A percentile compares a stretch with the other conserved stretches of the same genome.
Evolutionary conservation across 2,329 filamentous ascomycete species (phyloP).

Genomic region (Penicillium sp.): DNA sequence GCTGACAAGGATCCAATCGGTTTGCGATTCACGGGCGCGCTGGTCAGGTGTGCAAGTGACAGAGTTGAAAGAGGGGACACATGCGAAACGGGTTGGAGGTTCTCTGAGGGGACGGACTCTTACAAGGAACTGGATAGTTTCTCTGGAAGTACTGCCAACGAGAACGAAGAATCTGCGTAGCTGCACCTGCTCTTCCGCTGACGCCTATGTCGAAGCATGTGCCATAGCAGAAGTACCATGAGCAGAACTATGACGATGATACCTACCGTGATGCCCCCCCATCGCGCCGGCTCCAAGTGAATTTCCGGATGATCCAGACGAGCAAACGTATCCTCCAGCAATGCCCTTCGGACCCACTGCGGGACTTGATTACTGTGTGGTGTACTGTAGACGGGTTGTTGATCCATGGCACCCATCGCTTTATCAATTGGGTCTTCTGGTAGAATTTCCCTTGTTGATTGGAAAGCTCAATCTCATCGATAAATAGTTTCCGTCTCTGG

Average conservation of each 20-base stretch:
- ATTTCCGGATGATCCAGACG: neutral
- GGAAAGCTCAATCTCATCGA: neutral
- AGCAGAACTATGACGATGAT: conserved; percentile 39
- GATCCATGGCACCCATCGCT: too few species aligned
- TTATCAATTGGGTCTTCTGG: neutral
- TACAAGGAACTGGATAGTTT: conserved; percentile 6
- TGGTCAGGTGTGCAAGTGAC: neutral
- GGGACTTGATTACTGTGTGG: neutral
- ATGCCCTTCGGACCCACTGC: neutral
- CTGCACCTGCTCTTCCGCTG: neutral
- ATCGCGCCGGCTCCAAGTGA: conserved; percentile 27
- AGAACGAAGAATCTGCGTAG: neutral
- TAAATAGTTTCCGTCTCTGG: neutral
- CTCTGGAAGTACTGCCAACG: neutral
- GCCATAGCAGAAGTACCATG: conserved; percentile 19
- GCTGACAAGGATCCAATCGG: conserved; percentile 12
- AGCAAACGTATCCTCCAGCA: conserved; percentile 21
- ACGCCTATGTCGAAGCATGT: conserved; percentile 15
- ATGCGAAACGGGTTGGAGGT: neutral
- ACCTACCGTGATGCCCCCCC: conserved; percentile 34
- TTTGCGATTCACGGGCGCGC: conserved; percentile 11
- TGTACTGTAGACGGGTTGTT: neutral
- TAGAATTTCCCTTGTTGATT: neutral
- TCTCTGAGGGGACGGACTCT: neutral
- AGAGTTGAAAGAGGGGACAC: neutral